Conservation (phyloP, 176 grass and related monocot species). For the Saccharum spontaneum region DNA sequence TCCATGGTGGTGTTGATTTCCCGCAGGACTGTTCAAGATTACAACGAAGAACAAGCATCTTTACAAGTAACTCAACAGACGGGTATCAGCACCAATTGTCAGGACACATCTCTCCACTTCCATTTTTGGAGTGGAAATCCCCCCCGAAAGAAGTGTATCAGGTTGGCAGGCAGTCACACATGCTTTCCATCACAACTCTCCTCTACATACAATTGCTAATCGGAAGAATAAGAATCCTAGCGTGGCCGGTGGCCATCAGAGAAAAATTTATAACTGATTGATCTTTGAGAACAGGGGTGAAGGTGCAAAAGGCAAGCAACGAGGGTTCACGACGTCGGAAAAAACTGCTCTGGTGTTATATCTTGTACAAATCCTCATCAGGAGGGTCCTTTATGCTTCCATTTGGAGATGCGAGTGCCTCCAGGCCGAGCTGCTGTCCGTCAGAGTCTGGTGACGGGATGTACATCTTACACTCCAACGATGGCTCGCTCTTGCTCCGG, state of each 20-base stretch:
- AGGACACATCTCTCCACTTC: constrained; percentile 41
- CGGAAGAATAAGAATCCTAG: constrained; percentile 46
- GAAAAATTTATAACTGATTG: neutral
- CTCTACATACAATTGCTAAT: constrained; percentile 65
- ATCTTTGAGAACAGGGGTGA: constrained; percentile 38
- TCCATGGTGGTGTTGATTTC: constrained; percentile 6
- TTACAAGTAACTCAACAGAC: constrained; percentile 19
- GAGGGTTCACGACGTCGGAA: neutral
- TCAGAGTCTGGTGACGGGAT: constrained; percentile 78
- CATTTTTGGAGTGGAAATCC: constrained; percentile 44
- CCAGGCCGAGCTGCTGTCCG: constrained; percentile 41
- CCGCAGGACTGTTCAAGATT: constrained; percentile 3
- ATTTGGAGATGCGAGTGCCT: constrained; percentile 31
- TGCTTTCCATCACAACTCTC: constrained; percentile 44
- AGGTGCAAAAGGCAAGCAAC: neutral
- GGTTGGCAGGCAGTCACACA: constrained; percentile 38
- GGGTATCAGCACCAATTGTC: neutral
- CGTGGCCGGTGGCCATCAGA: constrained; percentile 31
- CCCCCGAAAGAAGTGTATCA: constrained; percentile 27
- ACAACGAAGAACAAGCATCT: constrained; percentile 10
- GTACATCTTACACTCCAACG: constrained; percentile 74
- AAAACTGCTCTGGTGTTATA: constrained; percentile 40
- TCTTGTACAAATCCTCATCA: constrained; percentile 66
- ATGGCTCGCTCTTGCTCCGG: constrained; percentile 89
- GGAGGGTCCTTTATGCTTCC: constrained; percentile 42